phyloP scores from a whole-genome alignment of 1,284 basidiomycete species.

The Tausonia pullulans region DNA sequence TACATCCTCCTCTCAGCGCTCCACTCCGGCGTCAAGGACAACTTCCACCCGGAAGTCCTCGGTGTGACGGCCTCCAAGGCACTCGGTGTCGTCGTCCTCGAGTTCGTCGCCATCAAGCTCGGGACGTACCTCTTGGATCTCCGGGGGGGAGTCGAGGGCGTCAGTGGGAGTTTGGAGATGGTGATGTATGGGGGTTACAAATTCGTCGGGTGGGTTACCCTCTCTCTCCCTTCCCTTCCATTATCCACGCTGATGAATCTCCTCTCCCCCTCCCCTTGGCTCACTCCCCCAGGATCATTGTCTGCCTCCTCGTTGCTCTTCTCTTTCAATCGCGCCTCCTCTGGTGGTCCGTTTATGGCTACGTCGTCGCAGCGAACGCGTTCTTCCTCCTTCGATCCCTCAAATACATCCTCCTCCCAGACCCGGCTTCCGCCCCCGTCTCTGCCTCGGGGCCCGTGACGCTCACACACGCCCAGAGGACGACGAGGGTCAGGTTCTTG shows the following conservation, averaged over 20 bases:
- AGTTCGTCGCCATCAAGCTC: slow-evolving; percentile 77
- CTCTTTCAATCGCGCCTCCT: slow-evolving; percentile 48
- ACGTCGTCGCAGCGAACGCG: slow-evolving; percentile 76
- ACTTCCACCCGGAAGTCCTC: slow-evolving; percentile 83
- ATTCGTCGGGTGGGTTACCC: slow-evolving; percentile 66
- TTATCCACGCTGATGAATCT: not conserved
- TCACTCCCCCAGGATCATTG: slow-evolving; percentile 29
- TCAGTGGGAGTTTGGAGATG: slow-evolving; percentile 46
- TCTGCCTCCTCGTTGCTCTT: slow-evolving; percentile 30
- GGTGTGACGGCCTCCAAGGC: slow-evolving; percentile 78
- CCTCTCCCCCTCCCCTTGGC: not conserved
- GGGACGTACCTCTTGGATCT: slow-evolving; percentile 87
- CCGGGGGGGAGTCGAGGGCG: slow-evolving; percentile 59
- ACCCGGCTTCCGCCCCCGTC: slow-evolving; percentile 41
- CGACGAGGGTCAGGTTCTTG: slow-evolving; percentile 70
- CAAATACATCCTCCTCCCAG: slow-evolving; percentile 77
- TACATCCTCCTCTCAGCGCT: slow-evolving; percentile 84
- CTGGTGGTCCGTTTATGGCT: slow-evolving; percentile 63
- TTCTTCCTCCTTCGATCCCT: slow-evolving; percentile 91
- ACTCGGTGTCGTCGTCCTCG: slow-evolving; percentile 64
- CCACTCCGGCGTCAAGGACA: slow-evolving; percentile 66
- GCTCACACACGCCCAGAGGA: slow-evolving; percentile 66
- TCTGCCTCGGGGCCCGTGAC: slow-evolving; percentile 29
- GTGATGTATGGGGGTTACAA: slow-evolving; percentile 86
- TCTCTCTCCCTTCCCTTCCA: not conserved